These are phyloP conservation scores for Carnegiea gigantea DNA, from an alignment of 179 eudicot genomes.

Conservation along the genomic window DNA sequence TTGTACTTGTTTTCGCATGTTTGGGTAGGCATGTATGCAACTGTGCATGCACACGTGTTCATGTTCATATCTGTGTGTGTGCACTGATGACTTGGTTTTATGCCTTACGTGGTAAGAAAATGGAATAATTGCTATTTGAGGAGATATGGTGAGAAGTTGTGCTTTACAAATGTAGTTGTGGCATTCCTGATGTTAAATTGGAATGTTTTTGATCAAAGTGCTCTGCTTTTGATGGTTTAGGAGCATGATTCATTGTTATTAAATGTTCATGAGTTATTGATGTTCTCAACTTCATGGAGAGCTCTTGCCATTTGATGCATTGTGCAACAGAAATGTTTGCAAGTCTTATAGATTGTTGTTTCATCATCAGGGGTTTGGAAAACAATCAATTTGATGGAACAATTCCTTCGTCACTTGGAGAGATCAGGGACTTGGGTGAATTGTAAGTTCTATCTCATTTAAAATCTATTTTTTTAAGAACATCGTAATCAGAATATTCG, in stretches of 20 bases:
- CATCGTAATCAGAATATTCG: not conserved
- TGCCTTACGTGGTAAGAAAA: too few species aligned
- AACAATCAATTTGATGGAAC: conserved; percentile 64
- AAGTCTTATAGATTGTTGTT: conserved; percentile 5
- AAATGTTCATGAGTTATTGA: not conserved
- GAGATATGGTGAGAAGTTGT: not conserved
- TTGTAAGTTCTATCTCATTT: conserved; percentile 59
- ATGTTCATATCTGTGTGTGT: not conserved
- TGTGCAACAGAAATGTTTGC: not conserved
- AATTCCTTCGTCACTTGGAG: conserved; percentile 83
- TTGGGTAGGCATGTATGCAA: not conserved
- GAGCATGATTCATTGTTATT: not conserved
- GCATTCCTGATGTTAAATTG: not conserved
- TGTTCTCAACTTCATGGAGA: not conserved
- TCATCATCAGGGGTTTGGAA: conserved; percentile 64
- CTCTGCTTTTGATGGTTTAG: not conserved
- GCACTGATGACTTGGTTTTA: not conserved
- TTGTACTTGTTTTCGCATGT: not conserved
- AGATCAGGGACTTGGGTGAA: conserved; percentile 54
- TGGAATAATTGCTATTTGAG: too few species aligned
- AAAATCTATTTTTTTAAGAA: not conserved
- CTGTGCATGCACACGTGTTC: not conserved
- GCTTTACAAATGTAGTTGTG: not conserved
- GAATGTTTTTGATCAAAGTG: not conserved
- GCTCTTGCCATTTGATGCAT: not conserved